Conservation (phyloP, 768 basidiomycete genomes). For the Xanthoconium purpureum region DNA sequence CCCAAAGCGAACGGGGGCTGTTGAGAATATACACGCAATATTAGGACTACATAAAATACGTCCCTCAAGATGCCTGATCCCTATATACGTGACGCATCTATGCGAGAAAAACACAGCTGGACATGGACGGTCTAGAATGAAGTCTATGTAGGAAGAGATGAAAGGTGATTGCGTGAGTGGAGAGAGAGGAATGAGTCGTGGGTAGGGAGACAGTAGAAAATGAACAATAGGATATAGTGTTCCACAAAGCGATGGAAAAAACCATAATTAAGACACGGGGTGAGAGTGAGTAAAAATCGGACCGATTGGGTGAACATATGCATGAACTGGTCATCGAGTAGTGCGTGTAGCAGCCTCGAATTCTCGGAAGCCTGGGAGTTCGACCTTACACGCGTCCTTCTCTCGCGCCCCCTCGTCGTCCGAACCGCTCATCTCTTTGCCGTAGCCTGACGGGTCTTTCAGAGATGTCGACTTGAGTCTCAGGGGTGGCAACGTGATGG, state of each 20-base stretch:
- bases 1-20: slow-evolving; percentile 5
- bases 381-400: slow-evolving; percentile 36
- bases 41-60: slow-evolving; percentile 35
- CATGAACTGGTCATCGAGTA: slow-evolving; percentile 16
- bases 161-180: slow-evolving; percentile 8
- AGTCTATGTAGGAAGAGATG: slow-evolving; percentile 21
- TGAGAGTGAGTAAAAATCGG: background rate
- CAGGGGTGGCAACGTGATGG: slow-evolving; percentile 69
- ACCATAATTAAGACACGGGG: slow-evolving; percentile 4
- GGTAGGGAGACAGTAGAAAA: background rate
- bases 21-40: slow-evolving; percentile 29
- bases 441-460: slow-evolving; percentile 10
- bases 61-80: slow-evolving; percentile 35
- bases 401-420: slow-evolving; percentile 24
- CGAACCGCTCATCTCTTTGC: slow-evolving; percentile 18
- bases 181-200: slow-evolving; percentile 5
- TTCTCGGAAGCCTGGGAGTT: slow-evolving; percentile 60
- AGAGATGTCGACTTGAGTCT: slow-evolving; percentile 39
- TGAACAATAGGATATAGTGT: slow-evolving; percentile 22
- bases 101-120: slow-evolving; percentile 12
- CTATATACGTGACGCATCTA: slow-evolving; percentile 33
- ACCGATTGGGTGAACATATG: background rate
- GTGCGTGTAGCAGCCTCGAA: slow-evolving; percentile 51
- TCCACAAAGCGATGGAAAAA: slow-evolving; percentile 5
- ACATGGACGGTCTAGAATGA: slow-evolving; percentile 19